A percentile compares a stretch with the other conserved stretches of the same genome.
phyloP scores from a whole-genome alignment of 306 rosid genomes.

The Quercus mongolica region DNA sequence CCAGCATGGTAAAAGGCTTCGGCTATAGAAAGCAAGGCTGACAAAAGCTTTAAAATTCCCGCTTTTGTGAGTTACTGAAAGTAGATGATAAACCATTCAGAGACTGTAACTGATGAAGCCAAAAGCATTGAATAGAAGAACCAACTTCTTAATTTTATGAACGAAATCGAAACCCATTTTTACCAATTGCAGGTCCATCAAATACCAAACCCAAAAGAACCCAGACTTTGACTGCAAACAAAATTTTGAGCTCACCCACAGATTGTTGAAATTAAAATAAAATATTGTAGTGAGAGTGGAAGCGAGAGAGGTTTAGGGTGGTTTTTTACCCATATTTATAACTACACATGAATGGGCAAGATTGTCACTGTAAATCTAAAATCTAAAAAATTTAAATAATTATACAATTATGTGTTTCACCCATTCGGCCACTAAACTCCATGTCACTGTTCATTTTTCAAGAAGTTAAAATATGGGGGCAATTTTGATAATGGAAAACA shows the following conservation, averaged over 20 bases:
- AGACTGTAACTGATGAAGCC: slow-evolving; percentile 58
- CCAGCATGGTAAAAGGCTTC: slow-evolving; percentile 60
- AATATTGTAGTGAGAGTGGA: too few species aligned
- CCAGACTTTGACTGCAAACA: background rate
- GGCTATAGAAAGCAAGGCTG: slow-evolving; percentile 51
- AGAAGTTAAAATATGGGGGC: too few species aligned
- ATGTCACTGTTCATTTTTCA: too few species aligned
- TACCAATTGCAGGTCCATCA: slow-evolving; percentile 50
- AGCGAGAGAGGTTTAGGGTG: too few species aligned
- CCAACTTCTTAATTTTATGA: slow-evolving; percentile 54
- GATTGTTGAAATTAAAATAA: too few species aligned
- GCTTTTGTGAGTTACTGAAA: slow-evolving; percentile 53
- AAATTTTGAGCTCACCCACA: background rate
- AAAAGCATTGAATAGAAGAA: slow-evolving; percentile 39
- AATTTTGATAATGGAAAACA: too few species aligned
- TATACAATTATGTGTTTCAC: too few species aligned
- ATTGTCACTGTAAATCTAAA: too few species aligned
- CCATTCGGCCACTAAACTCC: too few species aligned
- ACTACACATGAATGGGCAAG: too few species aligned
- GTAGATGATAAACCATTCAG: slow-evolving; percentile 50
- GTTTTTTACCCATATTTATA: too few species aligned
- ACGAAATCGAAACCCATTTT: slow-evolving; percentile 37
- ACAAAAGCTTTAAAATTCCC: slow-evolving; percentile 46
- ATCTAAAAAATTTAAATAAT: too few species aligned
- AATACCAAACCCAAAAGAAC: slow-evolving; percentile 9